Evolutionary conservation across 2,329 filamentous ascomycete genomes (phyloP).

Genomic region (Exutisphaerella laricina): DNA sequence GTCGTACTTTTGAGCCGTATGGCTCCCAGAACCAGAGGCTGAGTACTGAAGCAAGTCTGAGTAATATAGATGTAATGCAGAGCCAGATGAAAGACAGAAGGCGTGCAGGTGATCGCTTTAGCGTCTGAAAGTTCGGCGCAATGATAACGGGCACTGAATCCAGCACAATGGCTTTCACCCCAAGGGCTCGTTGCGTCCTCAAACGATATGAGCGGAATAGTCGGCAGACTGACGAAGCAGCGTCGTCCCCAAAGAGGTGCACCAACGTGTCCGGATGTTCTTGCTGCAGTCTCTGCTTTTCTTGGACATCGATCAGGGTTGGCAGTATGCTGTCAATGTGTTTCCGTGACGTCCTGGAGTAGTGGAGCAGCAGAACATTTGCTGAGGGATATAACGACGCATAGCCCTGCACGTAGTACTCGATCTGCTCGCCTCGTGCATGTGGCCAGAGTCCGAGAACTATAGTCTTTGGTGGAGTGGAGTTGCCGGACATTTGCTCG

Average conservation of each 20-base stretch:
- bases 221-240: constrained; percentile 21
- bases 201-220: constrained; percentile 26
- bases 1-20: constrained; percentile 14
- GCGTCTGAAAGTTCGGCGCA: constrained; percentile 7
- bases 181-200: constrained; percentile 16
- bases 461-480: constrained; percentile 21
- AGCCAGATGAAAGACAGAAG: constrained; percentile 13
- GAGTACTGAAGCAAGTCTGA: constrained; percentile 14
- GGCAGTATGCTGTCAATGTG: constrained; percentile 13
- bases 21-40: constrained; percentile 19
- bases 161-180: constrained; percentile 23
- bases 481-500: constrained; percentile 2
- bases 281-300: constrained; percentile 10
- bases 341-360: constrained; percentile 10
- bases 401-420: constrained; percentile 26
- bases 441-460: constrained; percentile 27
- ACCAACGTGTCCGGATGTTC: constrained; percentile 18
- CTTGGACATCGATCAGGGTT: constrained; percentile 10
- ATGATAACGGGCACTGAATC: constrained; percentile 23
- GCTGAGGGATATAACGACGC: constrained; percentile 24
- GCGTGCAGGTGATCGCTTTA: constrained; percentile 8
- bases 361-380: constrained; percentile 22
- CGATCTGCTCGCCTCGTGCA: constrained; percentile 23
- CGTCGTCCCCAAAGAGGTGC: constrained; percentile 26
- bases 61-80: constrained; percentile 15